Evolutionary conservation across 129 eudicot genomes (phyloP).

Genomic region (Tagetes patula): DNA sequence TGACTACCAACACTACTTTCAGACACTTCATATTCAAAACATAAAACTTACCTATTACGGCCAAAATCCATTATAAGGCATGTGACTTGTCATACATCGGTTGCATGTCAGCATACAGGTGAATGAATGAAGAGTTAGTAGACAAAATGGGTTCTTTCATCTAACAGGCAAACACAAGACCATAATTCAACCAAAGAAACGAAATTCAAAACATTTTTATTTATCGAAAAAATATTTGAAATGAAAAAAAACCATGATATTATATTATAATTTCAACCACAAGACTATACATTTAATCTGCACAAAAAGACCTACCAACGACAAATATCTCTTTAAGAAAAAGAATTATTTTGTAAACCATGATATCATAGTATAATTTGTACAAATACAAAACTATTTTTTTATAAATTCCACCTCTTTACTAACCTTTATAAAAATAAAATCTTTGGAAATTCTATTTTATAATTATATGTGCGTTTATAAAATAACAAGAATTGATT

Average conservation of each 20-base stretch:
- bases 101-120: too few species aligned
- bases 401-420: too few species aligned
- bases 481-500: too few species aligned
- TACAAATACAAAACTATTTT: too few species aligned
- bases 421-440: too few species aligned
- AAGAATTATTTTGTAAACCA: background rate
- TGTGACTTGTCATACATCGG: too few species aligned
- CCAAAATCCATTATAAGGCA: too few species aligned
- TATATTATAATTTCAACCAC: background rate
- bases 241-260: background rate
- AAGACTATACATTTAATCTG: slow-evolving; percentile 36
- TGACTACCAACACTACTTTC: background rate
- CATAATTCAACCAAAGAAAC: background rate
- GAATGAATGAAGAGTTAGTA: too few species aligned
- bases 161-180: background rate
- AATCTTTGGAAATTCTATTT: too few species aligned
- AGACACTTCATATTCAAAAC: background rate
- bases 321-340: slow-evolving; percentile 8
- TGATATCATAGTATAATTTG: too few species aligned
- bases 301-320: slow-evolving; percentile 27
- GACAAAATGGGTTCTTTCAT: too few species aligned
- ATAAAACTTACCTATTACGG: background rate
- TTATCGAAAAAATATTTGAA: background rate
- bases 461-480: too few species aligned
- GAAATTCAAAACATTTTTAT: background rate